Percentiles rank a stretch among this genome's conserved stretches.
Conservation (phyloP, 495 filamentous ascomycete species). For the Ramalina intermedia region DNA sequence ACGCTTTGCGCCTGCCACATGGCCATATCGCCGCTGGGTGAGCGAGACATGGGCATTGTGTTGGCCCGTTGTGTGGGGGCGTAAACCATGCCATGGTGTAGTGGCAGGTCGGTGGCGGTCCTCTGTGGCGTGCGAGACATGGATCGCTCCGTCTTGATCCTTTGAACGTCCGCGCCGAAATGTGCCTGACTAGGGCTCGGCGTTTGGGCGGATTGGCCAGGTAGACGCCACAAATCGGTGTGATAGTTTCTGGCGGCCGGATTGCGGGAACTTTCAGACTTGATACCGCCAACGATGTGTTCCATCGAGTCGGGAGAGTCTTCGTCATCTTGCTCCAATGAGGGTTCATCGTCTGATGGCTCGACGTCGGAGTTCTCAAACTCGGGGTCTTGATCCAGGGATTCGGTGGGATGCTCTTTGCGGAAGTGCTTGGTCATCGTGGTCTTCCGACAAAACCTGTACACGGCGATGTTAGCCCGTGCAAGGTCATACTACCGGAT, state of each 20-base stretch:
- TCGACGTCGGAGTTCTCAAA: conserved; percentile 11
- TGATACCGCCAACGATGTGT: neutral
- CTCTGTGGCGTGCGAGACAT: conserved; percentile 4
- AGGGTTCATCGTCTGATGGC: conserved; percentile 14
- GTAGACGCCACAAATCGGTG: conserved; percentile 9
- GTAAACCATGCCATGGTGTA: conserved; percentile 2
- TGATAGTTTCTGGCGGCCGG: conserved; percentile 6
- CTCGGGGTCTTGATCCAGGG: conserved; percentile 10
- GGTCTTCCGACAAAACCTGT: conserved; percentile 76
- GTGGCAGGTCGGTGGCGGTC: conserved; percentile 1
- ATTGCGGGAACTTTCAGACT: neutral
- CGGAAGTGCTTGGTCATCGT: conserved; percentile 65
- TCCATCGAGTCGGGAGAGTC: conserved; percentile 15
- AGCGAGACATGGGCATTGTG: conserved; percentile 2
- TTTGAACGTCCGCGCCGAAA: neutral
- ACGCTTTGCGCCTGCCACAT: neutral
- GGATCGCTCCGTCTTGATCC: conserved; percentile 10
- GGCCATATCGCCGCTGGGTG: neutral
- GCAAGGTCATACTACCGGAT: neutral
- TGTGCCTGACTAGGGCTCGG: conserved; percentile 1
- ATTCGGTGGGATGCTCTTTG: conserved; percentile 12
- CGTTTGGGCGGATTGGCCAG: conserved; percentile 8
- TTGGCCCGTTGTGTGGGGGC: neutral
- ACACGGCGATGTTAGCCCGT: neutral
- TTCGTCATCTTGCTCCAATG: conserved; percentile 25